These are phyloP conservation scores for Beauveria sp. DNA, from an alignment of 2,329 filamentous ascomycete species.

Conservation along the genomic window DNA sequence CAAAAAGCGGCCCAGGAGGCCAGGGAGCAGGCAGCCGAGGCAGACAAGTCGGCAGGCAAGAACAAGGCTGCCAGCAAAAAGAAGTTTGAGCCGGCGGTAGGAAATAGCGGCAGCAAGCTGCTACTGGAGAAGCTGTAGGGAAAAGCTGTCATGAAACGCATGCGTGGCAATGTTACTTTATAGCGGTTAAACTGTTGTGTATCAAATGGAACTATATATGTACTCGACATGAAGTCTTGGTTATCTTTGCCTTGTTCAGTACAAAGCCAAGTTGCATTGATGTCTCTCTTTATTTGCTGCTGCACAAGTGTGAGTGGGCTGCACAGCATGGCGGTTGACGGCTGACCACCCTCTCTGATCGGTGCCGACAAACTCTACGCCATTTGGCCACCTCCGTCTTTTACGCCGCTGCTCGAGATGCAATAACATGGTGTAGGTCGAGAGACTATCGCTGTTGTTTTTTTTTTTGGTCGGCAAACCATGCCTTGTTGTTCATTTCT, in stretches of 20 bases:
- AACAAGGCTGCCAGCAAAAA: slow-evolving; percentile 25
- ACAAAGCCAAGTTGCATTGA: neutral
- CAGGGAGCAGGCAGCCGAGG: slow-evolving; percentile 35
- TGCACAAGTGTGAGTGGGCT: neutral
- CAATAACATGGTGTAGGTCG: neutral
- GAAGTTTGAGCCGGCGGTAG: slow-evolving; percentile 38
- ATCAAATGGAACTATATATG: slow-evolving; percentile 3
- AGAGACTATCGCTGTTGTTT: neutral
- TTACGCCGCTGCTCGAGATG: neutral
- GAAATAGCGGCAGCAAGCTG: slow-evolving; percentile 55
- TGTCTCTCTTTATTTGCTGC: neutral
- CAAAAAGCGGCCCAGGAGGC: slow-evolving; percentile 45
- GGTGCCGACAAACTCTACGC: neutral
- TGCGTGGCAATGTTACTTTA: neutral
- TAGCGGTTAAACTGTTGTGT: slow-evolving; percentile 6
- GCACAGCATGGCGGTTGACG: slow-evolving; percentile 2
- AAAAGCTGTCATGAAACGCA: slow-evolving; percentile 7
- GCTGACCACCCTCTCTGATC: neutral
- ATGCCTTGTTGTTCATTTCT: neutral
- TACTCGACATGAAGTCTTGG: slow-evolving; percentile 1
- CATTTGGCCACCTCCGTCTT: neutral
- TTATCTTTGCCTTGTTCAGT: neutral
- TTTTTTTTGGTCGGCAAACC: neutral
- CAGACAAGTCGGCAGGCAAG: slow-evolving; percentile 35
- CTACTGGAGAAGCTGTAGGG: slow-evolving; percentile 48